Base-by-base conservation (phyloP, 805 yeast species). In the Myxozyma melibiosi region DNA sequence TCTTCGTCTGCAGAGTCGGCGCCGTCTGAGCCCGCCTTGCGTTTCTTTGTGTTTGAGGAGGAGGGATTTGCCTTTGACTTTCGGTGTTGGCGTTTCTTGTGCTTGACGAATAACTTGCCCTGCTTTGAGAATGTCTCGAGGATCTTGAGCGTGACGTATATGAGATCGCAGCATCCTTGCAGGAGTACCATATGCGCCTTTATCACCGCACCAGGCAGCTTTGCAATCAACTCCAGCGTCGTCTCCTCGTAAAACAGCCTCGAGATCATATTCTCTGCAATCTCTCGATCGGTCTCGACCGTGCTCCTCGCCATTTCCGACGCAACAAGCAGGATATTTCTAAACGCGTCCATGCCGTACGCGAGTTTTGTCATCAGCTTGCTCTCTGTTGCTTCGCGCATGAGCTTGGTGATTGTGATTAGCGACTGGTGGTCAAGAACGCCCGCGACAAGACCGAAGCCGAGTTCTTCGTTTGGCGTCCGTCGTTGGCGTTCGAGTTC, bases 191-290 rank as follows among this genome's bases (percentile, higher is more conserved):
- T 78, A 0, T 95, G 82, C 61, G 84, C 83, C 9, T 45, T 51
- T 57, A 79, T 82, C 28, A 79, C 72, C 0, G 92, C 88, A 13
- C 80, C 76, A 53, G 96, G 89, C 31, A 90, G 70, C 16, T 71
- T 73, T 1, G 82, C 75, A 3, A 92, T 67, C 35, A 82, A 67
- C 43, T 80, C 82, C 27, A 89, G 71, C 51, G 82, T 80, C 22
- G 74, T 78, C 50, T 83, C 84, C 51, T 83, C 85, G 55, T 85
- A 81, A 65, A 92, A 90, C n/a, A 92, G 73, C 42, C 84, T 79
- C 43, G 88, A 74, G 18, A 84, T 78, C 55, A 86, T 80, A 22
- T 83, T 84, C 30, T 80, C 81, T 0, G 90, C 76, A 31, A 79
- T 71, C 37, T 79, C 81, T 18, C 76, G 77, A 58, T 77, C 76